phyloP scores from a whole-genome alignment of 2,329 filamentous ascomycete species.

The Fusarium verticillioides region DNA sequence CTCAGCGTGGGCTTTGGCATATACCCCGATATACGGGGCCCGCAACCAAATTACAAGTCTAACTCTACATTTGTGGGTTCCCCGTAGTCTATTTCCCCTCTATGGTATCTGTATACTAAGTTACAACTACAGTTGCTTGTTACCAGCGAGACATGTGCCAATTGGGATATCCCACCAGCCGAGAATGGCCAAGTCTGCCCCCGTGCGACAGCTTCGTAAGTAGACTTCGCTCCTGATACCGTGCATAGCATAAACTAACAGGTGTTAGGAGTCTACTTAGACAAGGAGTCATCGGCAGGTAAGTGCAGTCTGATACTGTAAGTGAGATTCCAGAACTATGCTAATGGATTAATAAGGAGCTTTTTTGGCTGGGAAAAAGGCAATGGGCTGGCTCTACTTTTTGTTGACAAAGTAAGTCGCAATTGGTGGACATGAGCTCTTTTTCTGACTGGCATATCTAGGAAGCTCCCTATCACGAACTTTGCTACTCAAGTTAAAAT shows the following conservation, averaged over 20 bases:
- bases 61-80: background rate
- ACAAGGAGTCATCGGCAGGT: background rate
- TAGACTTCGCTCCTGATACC: background rate
- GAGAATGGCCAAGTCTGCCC: background rate
- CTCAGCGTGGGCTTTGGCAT: background rate
- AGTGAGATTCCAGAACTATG: background rate
- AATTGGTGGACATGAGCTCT: fast-evolving
- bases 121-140: background rate
- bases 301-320: background rate
- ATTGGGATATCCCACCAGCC: background rate
- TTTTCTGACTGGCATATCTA: background rate
- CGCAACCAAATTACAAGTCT: background rate
- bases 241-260: background rate
- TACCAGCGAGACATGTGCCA: background rate
- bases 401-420: background rate
- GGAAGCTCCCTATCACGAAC: background rate
- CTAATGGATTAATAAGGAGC: background rate
- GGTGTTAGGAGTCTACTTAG: background rate
- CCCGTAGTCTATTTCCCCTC: background rate
- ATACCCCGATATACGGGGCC: background rate
- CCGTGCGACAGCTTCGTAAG: background rate
- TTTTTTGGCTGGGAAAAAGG: background rate
- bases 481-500: background rate
- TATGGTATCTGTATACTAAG: background rate
- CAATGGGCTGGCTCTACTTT: fast-evolving